phyloP scores from a whole-genome alignment of 495 filamentous ascomycete genomes.

The Friedmanniomyces endolithicus region DNA sequence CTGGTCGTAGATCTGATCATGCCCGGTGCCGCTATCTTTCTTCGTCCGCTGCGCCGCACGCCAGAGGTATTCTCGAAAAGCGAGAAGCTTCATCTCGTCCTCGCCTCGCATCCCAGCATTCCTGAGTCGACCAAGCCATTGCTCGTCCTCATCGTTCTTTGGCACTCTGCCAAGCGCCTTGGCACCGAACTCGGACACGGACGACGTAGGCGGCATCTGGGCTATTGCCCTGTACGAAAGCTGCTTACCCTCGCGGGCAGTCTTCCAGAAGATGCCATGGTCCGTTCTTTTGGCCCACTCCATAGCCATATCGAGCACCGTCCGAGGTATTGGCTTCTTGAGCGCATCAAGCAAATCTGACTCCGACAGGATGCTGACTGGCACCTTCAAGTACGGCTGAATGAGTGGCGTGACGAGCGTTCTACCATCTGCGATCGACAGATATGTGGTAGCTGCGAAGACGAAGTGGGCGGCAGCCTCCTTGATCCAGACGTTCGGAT shows the following conservation, averaged over 20 bases:
- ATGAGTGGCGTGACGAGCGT: conserved; percentile 73
- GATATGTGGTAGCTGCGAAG: conserved; percentile 56
- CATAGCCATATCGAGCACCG: conserved; percentile 71
- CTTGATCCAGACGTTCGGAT: conserved; percentile 90
- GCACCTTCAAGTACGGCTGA: conserved; percentile 63
- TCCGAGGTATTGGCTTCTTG: conserved; percentile 67
- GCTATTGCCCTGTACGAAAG: conserved; percentile 12
- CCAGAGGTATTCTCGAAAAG: conserved; percentile 85
- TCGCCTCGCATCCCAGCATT: conserved; percentile 71
- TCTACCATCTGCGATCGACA: conserved; percentile 70
- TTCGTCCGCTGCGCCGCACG: conserved; percentile 59
- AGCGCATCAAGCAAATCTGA: conserved; percentile 64
- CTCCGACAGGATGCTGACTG: conserved; percentile 53
- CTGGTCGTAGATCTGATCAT: conserved; percentile 45
- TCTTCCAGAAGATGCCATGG: conserved; percentile 75
- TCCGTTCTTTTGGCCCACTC: conserved; percentile 76
- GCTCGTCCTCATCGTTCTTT: conserved; percentile 90
- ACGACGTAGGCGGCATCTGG: conserved; percentile 32
- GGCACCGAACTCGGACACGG: conserved; percentile 35
- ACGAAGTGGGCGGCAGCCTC: conserved; percentile 79
- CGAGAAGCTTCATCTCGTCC: conserved; percentile 83
- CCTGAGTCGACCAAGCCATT: conserved; percentile 75
- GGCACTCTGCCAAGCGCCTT: conserved; percentile 38
- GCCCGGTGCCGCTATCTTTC: conserved; percentile 36
- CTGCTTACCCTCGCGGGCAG: conserved; percentile 30